Evolutionary conservation across 2,329 filamentous ascomycete species (phyloP).

Genomic region (Ascochyta koolunga): DNA sequence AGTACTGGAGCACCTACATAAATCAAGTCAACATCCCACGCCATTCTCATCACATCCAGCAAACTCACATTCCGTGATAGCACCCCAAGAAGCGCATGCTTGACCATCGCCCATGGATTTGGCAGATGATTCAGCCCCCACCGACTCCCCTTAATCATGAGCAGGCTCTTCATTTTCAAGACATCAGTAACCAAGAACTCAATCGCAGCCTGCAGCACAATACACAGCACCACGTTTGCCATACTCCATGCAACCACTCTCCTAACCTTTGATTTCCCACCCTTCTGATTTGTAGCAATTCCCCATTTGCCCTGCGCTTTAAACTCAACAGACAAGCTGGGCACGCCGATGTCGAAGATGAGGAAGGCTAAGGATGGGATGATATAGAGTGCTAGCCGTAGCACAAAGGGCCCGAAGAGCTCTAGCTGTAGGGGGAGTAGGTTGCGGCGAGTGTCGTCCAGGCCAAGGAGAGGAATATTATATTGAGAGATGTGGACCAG

Average conservation of each 20-base stretch:
- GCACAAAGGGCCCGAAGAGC: constrained; percentile 69
- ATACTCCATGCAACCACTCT: constrained; percentile 61
- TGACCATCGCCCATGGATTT: constrained; percentile 66
- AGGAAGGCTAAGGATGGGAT: constrained; percentile 75
- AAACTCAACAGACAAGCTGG: constrained; percentile 70
- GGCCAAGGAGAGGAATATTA: constrained; percentile 88
- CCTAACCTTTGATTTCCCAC: constrained; percentile 52
- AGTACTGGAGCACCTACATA: constrained; percentile 68
- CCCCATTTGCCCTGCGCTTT: constrained; percentile 68
- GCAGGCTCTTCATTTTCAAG: constrained; percentile 60
- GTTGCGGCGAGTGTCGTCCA: constrained; percentile 84
- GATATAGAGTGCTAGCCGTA: constrained; percentile 74
- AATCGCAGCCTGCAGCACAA: constrained; percentile 60
- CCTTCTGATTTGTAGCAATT: constrained; percentile 51
- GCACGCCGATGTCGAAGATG: constrained; percentile 72
- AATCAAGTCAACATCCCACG: not conserved
- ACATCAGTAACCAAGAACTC: constrained; percentile 62
- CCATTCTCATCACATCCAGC: not conserved
- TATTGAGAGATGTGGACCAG: constrained; percentile 79
- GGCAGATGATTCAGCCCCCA: constrained; percentile 67
- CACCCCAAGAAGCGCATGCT: constrained; percentile 60
- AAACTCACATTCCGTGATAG: constrained; percentile 62
- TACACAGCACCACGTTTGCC: constrained; percentile 61
- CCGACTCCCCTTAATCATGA: constrained; percentile 65
- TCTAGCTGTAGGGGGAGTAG: constrained; percentile 76